Evolutionary conservation across 2,329 filamentous ascomycete genomes (phyloP).

Genomic region (Colletotrichum lini): DNA sequence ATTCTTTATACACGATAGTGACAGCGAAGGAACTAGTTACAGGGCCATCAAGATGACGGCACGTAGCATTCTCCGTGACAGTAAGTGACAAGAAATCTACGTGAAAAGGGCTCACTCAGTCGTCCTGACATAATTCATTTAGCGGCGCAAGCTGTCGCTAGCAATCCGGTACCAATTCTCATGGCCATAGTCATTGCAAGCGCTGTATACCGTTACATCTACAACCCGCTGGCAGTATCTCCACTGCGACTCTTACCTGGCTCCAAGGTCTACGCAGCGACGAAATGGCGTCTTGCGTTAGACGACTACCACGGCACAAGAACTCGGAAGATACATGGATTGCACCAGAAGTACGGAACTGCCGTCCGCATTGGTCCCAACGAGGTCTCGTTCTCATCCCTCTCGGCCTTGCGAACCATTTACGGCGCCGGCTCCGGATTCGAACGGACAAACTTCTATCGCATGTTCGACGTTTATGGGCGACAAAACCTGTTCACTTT

Average conservation of each 20-base stretch:
- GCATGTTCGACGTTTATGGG: slow-evolving; percentile 69
- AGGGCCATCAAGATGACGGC: background rate
- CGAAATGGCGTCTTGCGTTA: slow-evolving; percentile 61
- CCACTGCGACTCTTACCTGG: slow-evolving; percentile 52
- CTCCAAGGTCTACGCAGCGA: slow-evolving; percentile 56
- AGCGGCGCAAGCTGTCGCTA: background rate
- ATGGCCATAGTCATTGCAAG: background rate
- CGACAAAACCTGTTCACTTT: slow-evolving; percentile 68
- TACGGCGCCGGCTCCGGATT: slow-evolving; percentile 68
- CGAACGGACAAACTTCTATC: slow-evolving; percentile 65
- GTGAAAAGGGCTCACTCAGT: background rate
- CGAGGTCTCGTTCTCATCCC: slow-evolving; percentile 58
- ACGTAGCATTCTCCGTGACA: background rate
- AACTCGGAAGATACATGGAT: slow-evolving; percentile 56
- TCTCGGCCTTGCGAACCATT: slow-evolving; percentile 64
- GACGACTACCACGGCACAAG: slow-evolving; percentile 58
- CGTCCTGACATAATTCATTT: background rate
- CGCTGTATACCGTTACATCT: background rate
- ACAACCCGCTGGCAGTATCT: background rate
- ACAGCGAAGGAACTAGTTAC: background rate
- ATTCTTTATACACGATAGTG: background rate
- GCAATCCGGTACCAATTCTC: background rate
- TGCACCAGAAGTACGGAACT: slow-evolving; percentile 49
- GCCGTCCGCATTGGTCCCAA: slow-evolving; percentile 63
- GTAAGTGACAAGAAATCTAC: background rate